phyloP scores from a whole-genome alignment of 768 basidiomycete genomes.

The Lactarius sanguifluus region DNA sequence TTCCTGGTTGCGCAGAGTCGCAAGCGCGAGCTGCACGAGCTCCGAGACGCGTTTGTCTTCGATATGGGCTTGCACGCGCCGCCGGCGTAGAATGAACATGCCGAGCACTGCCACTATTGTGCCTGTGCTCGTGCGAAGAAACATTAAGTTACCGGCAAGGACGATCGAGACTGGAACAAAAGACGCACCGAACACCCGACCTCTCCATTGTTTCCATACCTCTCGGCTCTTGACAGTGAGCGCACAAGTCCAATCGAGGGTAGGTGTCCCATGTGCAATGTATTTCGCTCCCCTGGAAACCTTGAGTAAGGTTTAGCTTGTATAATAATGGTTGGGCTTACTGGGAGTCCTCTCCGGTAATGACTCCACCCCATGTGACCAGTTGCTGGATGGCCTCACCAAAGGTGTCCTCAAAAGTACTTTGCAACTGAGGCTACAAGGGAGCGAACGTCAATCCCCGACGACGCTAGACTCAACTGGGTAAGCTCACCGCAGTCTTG shows the following conservation, averaged over 20 bases:
- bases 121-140: conserved; percentile 28
- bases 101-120: conserved; percentile 29
- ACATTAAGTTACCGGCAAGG: not conserved
- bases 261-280: conserved; percentile 68
- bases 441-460: not conserved
- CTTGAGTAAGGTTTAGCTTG: conserved; percentile 16
- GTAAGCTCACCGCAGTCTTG: conserved; percentile 50
- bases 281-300: conserved; percentile 63
- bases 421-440: conserved; percentile 52
- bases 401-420: conserved; percentile 68
- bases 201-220: conserved; percentile 67
- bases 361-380: conserved; percentile 68
- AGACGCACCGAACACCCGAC: conserved; percentile 58
- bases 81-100: conserved; percentile 36
- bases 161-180: conserved; percentile 1
- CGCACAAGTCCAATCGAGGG: conserved; percentile 65
- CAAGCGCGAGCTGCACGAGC: conserved; percentile 77
- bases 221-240: conserved; percentile 65
- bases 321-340: conserved; percentile 41
- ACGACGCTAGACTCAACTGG: not conserved
- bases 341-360: conserved; percentile 63
- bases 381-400: conserved; percentile 78
- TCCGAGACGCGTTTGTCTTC: conserved; percentile 68
- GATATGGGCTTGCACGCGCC: conserved; percentile 50
- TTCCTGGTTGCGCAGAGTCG: conserved; percentile 80